These are phyloP conservation scores for Limnomonas spitsbergensis DNA, from an alignment of 139 green algal genomes.

Conservation along the genomic window DNA sequence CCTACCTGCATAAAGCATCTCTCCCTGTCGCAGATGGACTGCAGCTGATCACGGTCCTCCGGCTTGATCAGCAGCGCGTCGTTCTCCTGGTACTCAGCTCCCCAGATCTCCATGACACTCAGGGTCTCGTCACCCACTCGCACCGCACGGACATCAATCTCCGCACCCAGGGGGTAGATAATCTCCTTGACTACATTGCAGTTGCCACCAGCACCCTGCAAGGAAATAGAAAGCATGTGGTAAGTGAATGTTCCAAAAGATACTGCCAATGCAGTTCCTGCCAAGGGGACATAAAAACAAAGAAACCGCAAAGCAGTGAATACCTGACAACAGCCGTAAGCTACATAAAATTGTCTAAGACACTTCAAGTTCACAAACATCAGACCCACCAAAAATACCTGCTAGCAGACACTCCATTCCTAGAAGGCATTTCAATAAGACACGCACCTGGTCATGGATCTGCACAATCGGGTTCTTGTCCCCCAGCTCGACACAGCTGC, in stretches of 20 bases:
- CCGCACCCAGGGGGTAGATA: slow-evolving; percentile 92
- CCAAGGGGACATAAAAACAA: no score
- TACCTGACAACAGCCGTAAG: no score
- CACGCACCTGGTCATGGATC: slow-evolving; percentile 88
- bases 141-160: slow-evolving; percentile 90
- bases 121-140: slow-evolving; percentile 89
- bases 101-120: slow-evolving; percentile 98
- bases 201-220: slow-evolving; percentile 95
- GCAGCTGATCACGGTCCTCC: slow-evolving; percentile 66
- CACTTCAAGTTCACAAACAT: no score
- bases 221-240: no score
- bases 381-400: no score
- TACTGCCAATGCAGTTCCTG: no score
- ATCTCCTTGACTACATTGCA: slow-evolving; percentile 99
- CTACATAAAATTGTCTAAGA: no score
- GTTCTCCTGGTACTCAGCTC: slow-evolving; percentile 99
- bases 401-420: no score
- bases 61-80: slow-evolving; percentile 87
- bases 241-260: no score
- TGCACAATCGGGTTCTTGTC: slow-evolving; percentile 90
- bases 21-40: slow-evolving; percentile 87
- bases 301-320: no score
- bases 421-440: no score
- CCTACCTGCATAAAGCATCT: slow-evolving; percentile 82
- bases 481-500: slow-evolving; percentile 93